Base-by-base conservation (phyloP, 305 asterid species). In the Salvia sclarea region DNA sequence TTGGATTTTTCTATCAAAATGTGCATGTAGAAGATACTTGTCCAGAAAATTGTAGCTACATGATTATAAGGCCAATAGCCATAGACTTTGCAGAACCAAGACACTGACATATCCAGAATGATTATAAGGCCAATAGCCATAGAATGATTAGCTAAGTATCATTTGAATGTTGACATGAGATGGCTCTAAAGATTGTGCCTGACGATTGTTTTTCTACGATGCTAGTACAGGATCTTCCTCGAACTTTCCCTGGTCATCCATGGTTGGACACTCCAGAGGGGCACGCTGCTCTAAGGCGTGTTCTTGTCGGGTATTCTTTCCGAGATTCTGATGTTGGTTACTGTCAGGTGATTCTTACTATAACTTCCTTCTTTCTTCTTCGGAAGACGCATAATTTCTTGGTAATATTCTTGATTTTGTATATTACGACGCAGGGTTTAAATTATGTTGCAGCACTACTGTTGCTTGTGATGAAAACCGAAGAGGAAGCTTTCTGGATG, bases 401-500 rank as follows among this genome's bases (percentile, higher is more conserved):
- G 55, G 18, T 49, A 41, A 30, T 33, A 76, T 64, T 73, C 31
- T 79, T 50, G 69, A 6, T 69, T 37, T 64, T 16, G 30, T n/a
- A 37, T 70, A 20, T 38, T 38, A 6, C 67, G 75, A 67, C 52
- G 73, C 89, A 94, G 97, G 97, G 99, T 59, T 83, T 94, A 79
- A 94, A 94, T 79, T 94, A 91, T 57, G 99, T 94, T 4, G 98
- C 96, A 65, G 98, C 99, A 30, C 70, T 94, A 73, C 61, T 94
- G 73, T 75, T 94, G 85, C 93, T 94, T 70, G 99, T 94, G 72
- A 89, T 94, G 97, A 91, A 89, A 83, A 94, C 96, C 4, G 99
- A 94, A 83, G 98, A 94, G 80, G 99, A 94, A 35, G 98, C 99
- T 35, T 94, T 94, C 78, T 91, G 99, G 99, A 94, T 94, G 99